Base-by-base conservation (phyloP, 306 rosid genomes). In the Carpinus viminea region DNA sequence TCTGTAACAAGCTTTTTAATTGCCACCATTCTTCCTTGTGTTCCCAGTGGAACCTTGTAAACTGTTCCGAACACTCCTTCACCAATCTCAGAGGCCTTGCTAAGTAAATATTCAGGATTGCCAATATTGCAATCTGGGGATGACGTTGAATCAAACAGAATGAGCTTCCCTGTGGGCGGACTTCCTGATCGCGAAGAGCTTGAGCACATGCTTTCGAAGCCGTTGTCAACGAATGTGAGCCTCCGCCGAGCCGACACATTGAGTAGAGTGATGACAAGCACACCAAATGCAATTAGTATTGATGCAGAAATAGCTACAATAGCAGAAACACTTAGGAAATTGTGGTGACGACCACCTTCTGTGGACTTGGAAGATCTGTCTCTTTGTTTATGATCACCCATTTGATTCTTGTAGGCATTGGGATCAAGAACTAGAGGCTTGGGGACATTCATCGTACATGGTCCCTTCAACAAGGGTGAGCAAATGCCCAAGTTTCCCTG, bases 341-440 rank as follows among this genome's bases (percentile, higher is more conserved):
- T 86, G 76, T 74, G 93, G 82, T 43, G 8, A 41, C 7, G 94
- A 51, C 74, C 93, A 47, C 21, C 68, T 7, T 69, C 61, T 53
- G 62, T 41, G 0, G 86, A 47, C 50, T 10, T 31, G 0, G 86
- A 55, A 18, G 92, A 81, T 51, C 82, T 87, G 56, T 75, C 72
- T 11, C 77, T 81, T 20, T 80, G 83, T 66, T 84, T 82, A 31
- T 76, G 82, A 72, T 86, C 76, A 18, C 84, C 87, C 57, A 88
- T 89, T 89, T 89, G 91, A 77, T 57, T 79, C 80, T 71, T 64
- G 81, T 84, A 89, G 4, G 90, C 95, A 84, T 88, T 87, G 31
- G 98, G 98, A 59, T 92, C 97, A 72, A 95, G 90, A 5, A 92
- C 98, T 56, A 95, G 92, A 21, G 98, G 98, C 84, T 95, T 95